These are phyloP conservation scores for Sphagnum magellanicum DNA, from an alignment of 228 moss, liverwort and hornwort genomes.

Conservation along the genomic window DNA sequence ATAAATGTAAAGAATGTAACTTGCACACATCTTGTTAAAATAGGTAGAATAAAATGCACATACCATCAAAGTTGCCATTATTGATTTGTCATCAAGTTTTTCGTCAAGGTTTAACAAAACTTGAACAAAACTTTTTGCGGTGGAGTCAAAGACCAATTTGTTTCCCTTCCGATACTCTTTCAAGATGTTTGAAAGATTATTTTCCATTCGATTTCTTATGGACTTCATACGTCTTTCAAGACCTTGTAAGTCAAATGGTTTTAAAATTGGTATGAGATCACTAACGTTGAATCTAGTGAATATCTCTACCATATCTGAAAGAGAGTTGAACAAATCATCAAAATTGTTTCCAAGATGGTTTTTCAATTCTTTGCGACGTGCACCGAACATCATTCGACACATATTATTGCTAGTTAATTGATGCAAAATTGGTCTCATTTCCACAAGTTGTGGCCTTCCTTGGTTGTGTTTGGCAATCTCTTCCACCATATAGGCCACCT, in stretches of 20 bases:
- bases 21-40: no score
- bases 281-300: conserved; percentile 32
- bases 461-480: conserved; percentile 6
- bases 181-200: no score
- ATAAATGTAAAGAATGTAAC: no score
- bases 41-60: no score
- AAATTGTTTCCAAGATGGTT: conserved; percentile 15
- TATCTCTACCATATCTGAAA: conserved; percentile 23
- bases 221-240: conserved; percentile 23
- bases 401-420: conserved; percentile 37
- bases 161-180: no score
- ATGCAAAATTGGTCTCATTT: conserved; percentile 21
- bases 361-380: conserved; percentile 31
- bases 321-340: conserved; percentile 12
- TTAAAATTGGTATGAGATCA: conserved; percentile 31
- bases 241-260: conserved; percentile 38
- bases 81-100: no score
- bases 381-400: conserved; percentile 34
- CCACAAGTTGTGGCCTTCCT: conserved; percentile 9
- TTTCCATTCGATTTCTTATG: not conserved
- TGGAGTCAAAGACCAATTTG: no score
- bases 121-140: no score
- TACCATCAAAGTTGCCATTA: no score
- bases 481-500: conserved; percentile 15
- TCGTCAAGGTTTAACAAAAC: no score